These are phyloP conservation scores for Tritrichomonas musculus DNA, from an alignment of 208 protist species.

Conservation along the genomic window DNA sequence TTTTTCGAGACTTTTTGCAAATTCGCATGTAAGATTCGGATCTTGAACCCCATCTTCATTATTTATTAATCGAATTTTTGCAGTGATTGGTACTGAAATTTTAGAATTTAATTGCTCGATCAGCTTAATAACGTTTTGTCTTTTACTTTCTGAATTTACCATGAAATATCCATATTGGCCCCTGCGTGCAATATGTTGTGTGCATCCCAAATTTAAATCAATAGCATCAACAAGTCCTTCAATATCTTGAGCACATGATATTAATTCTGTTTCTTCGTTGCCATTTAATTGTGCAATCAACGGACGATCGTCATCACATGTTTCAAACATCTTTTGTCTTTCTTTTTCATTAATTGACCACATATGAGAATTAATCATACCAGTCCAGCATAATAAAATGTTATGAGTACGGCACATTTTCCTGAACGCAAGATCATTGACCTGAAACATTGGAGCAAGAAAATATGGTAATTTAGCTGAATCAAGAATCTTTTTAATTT, in stretches of 20 bases:
- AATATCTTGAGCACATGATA: background rate
- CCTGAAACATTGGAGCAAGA: background rate
- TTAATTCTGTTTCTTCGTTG: background rate
- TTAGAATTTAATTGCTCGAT: background rate
- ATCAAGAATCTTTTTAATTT: background rate
- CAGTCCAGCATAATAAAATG: background rate
- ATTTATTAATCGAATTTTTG: background rate
- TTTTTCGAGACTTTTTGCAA: background rate
- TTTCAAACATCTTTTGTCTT: background rate
- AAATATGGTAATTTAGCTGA: background rate
- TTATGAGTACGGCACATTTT: background rate
- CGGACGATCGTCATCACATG: background rate
- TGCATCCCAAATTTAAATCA: conserved; percentile 18
- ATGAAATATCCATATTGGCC: conserved; percentile 26
- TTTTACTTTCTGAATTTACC: background rate
- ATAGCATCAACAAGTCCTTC: background rate
- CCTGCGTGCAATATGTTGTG: background rate
- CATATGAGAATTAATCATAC: conserved; percentile 5
- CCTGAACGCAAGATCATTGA: conserved; percentile 13
- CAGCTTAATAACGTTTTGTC: background rate
- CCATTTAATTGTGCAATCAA: background rate
- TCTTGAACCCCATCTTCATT: background rate
- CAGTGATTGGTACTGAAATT: background rate
- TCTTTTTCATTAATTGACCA: background rate
- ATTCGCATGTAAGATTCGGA: background rate